Conservation (phyloP, 2,329 filamentous ascomycete genomes). For the Pleoardoris graminearum region DNA sequence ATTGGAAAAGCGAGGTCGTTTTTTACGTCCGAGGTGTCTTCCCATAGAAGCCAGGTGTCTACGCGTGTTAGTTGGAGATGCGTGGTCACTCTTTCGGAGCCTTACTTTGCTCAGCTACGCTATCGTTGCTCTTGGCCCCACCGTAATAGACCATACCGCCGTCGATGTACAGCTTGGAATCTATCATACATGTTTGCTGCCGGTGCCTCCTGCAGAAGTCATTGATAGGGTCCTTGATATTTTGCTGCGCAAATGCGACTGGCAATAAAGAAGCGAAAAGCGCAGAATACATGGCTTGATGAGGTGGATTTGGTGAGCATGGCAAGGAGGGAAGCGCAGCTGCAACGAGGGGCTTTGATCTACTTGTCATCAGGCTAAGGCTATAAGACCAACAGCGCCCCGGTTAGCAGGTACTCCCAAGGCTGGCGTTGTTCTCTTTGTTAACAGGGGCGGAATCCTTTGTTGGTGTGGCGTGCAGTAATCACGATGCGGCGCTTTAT, state of each 20-base stretch:
- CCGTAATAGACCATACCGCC: constrained; percentile 58
- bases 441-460: neutral
- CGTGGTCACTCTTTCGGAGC: constrained; percentile 19
- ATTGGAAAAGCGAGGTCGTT: constrained; percentile 13
- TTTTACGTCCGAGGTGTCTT: constrained; percentile 52
- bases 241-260: neutral
- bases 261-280: neutral
- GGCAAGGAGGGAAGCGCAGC: neutral
- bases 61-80: constrained; percentile 2
- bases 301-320: no score
- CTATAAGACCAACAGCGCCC: neutral
- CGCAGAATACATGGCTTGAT: neutral
- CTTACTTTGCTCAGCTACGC: constrained; percentile 58
- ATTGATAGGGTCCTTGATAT: constrained; percentile 16
- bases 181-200: constrained; percentile 62
- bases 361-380: neutral
- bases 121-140: constrained; percentile 46
- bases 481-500: neutral
- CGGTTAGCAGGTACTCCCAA: neutral
- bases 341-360: neutral
- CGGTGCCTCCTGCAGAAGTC: constrained; percentile 38
- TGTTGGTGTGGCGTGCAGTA: neutral
- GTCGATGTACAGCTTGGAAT: constrained; percentile 62
- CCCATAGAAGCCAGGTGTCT: constrained; percentile 59
- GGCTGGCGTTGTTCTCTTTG: neutral